Evolutionary conservation across 2,329 filamentous ascomycete genomes (phyloP).

Genomic region (Chaetoscypha palmicola): DNA sequence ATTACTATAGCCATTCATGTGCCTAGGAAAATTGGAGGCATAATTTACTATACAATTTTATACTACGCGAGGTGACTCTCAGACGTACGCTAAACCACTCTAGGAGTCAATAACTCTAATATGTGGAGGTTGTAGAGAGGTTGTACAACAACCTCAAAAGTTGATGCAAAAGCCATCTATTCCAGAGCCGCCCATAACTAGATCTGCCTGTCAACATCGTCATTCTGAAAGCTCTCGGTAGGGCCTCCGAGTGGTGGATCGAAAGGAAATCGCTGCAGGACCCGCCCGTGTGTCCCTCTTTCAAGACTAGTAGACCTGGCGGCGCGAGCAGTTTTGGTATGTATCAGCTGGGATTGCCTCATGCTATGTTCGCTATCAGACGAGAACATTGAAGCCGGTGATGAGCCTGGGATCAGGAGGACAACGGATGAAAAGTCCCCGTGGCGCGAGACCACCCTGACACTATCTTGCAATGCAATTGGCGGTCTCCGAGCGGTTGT

Average conservation of each 20-base stretch:
- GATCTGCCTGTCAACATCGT: not conserved
- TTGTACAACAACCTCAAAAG: no score
- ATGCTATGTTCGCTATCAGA: slow-evolving; percentile 7
- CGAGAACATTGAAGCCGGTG: slow-evolving; percentile 4
- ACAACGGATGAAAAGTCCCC: not conserved
- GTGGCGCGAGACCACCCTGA: not conserved
- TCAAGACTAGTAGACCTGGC: not conserved
- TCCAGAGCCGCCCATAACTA: not conserved
- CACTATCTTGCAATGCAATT: not conserved
- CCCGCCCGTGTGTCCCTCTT: not conserved
- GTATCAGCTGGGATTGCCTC: slow-evolving; percentile 11
- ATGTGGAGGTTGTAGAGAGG: no score
- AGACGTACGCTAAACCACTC: no score
- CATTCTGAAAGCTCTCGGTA: not conserved
- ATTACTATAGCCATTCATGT: no score
- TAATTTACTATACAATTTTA: no score
- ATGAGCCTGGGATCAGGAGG: slow-evolving; percentile 10
- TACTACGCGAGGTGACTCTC: no score
- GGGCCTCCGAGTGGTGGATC: not conserved
- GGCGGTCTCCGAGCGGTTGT: slow-evolving; percentile 7
- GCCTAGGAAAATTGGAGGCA: no score
- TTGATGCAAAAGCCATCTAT: no score
- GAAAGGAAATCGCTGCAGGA: not conserved
- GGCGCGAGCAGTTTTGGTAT: slow-evolving; percentile 1
- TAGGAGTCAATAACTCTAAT: no score